Evolutionary conservation across 1,139 yeast species (phyloP).

Genomic region (Pichia inconspicua): DNA sequence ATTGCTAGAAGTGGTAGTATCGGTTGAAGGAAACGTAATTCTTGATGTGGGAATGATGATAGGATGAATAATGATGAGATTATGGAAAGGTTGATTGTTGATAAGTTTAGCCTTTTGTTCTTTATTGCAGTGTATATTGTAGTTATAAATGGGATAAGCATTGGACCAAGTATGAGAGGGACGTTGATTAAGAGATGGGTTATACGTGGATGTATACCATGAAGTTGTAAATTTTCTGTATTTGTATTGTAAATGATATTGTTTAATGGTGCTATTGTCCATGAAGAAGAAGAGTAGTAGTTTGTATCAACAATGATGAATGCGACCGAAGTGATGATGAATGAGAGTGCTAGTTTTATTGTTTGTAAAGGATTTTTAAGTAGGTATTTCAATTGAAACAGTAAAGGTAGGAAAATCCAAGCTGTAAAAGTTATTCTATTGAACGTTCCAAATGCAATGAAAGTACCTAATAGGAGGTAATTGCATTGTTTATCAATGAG

Average conservation of each 20-base stretch:
- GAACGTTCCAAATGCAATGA: conserved; percentile 63
- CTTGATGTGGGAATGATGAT: conserved; percentile 85
- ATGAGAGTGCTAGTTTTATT: conserved; percentile 28
- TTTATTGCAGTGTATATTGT: conserved; percentile 32
- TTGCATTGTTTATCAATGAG: conserved; percentile 34
- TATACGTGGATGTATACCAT: conserved; percentile 77
- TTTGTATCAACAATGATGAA: conserved; percentile 47
- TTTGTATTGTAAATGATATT: conserved; percentile 65
- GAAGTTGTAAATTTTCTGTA: conserved; percentile 52
- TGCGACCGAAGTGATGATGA: conserved; percentile 32
- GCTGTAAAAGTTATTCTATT: conserved; percentile 80
- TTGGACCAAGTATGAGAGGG: conserved; percentile 79
- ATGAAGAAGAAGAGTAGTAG: conserved; percentile 16
- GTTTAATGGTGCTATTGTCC: conserved; percentile 66
- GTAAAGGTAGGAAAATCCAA: conserved; percentile 57
- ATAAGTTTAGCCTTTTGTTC: background rate
- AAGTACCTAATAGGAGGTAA: conserved; percentile 38
- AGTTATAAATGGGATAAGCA: conserved; percentile 19
- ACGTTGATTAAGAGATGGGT: conserved; percentile 69
- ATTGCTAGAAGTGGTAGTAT: conserved; percentile 51
- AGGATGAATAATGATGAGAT: conserved; percentile 54
- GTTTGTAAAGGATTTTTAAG: conserved; percentile 24
- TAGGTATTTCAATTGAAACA: conserved; percentile 35
- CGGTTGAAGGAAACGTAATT: conserved; percentile 76
- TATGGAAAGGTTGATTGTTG: conserved; percentile 49